A percentile compares a stretch with the other conserved stretches of the same genome.
phyloP scores from a whole-genome alignment of 345 rosid genomes.

The Aegle marmelos region DNA sequence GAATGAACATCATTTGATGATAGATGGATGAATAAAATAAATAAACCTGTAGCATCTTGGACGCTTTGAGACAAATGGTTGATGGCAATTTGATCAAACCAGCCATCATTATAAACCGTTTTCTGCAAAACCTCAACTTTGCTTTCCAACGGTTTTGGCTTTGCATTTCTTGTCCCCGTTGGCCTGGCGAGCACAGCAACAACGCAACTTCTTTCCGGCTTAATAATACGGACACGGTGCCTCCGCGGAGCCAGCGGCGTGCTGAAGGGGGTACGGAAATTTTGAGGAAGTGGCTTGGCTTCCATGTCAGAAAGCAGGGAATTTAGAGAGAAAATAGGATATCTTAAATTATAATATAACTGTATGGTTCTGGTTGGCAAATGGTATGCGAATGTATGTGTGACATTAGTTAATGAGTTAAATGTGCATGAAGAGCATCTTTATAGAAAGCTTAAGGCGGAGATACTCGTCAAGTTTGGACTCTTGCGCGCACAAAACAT shows the following conservation, averaged over 20 bases:
- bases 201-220: conserved; percentile 14
- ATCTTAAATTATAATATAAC: too few species aligned
- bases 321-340: background rate
- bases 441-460: background rate
- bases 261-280: background rate
- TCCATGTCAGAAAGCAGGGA: conserved; percentile 29
- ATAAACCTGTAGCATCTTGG: conserved; percentile 56
- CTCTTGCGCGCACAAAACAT: background rate
- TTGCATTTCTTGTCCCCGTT: conserved; percentile 8
- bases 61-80: conserved; percentile 50
- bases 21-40: background rate
- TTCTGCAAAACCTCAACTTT: conserved; percentile 11
- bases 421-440: conserved; percentile 4
- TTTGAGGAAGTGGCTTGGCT: conserved; percentile 19
- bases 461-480: conserved; percentile 6
- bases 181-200: conserved; percentile 36
- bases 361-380: too few species aligned
- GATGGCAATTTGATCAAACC: conserved; percentile 54
- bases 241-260: background rate
- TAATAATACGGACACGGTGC: background rate
- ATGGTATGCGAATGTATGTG: too few species aligned
- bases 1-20: too few species aligned
- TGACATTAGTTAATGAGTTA: background rate
- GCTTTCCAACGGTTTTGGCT: conserved; percentile 6
- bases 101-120: conserved; percentile 43